Conservation (phyloP, 192 early-diverging fungal species). For the Cetraspora pellucida region DNA sequence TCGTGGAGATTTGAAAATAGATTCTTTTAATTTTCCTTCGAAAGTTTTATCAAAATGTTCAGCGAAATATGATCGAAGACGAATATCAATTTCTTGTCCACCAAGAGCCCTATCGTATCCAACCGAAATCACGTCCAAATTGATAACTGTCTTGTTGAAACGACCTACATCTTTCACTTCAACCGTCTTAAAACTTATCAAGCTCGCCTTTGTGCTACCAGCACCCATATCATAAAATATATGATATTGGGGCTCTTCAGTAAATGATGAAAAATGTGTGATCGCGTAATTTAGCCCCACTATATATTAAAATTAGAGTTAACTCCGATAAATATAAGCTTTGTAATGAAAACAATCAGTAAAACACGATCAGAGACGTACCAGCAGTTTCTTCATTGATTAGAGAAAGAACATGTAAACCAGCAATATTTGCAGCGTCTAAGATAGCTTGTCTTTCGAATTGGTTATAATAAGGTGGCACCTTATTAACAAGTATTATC, state of each 20-base stretch:
- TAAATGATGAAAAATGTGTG: conserved; percentile 57
- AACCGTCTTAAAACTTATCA: conserved; percentile 75
- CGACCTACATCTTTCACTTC: conserved; percentile 62
- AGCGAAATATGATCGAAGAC: conserved; percentile 79
- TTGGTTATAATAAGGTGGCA: conserved; percentile 90
- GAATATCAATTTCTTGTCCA: conserved; percentile 83
- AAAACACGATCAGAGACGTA: conserved; percentile 36
- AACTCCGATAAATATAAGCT: conserved; percentile 7
- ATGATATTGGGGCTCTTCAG: conserved; percentile 69
- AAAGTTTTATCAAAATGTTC: conserved; percentile 67
- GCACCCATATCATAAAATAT: conserved; percentile 99
- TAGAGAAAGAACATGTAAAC: conserved; percentile 76
- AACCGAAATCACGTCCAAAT: conserved; percentile 80
- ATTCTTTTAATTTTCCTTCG: conserved; percentile 50
- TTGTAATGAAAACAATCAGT: not conserved
- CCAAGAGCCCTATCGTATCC: conserved; percentile 86
- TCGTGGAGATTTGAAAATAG: conserved; percentile 67
- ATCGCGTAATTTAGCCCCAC: conserved; percentile 94
- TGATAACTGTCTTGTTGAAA: conserved; percentile 54
- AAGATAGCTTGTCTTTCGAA: conserved; percentile 89
- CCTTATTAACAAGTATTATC: conserved; percentile 45
- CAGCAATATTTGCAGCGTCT: conserved; percentile 91
- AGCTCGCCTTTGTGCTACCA: conserved; percentile 86
- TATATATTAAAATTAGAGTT: conserved; percentile 24
- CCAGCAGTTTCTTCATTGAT: conserved; percentile 94